Evolutionary conservation across 2,329 filamentous ascomycete genomes (phyloP), one percentile per base, ranked within the genome.

Genomic region (Microdochium trichocladiopsis): DNA sequence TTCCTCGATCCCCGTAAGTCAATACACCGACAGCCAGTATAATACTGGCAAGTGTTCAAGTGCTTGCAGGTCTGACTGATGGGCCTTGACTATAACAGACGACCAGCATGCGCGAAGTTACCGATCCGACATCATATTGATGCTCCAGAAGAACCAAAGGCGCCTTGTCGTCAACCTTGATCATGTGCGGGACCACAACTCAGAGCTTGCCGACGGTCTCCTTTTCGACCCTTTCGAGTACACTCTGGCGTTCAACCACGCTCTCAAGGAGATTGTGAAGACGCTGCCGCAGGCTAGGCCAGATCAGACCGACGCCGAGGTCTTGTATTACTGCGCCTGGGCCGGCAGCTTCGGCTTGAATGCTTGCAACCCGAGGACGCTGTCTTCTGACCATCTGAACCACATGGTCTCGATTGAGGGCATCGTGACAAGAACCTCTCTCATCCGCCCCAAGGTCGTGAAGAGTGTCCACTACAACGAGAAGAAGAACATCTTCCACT

Each of bases 391-490:
- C 41, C 89, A 95, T 63, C 80, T 99, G 52, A 99, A 99, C 70
- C 86, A 89, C 64, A 96, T 99, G 92, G 89, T 99, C 14, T 96
- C 92, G 3, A 79, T 99, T 50, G 94, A 99, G 71, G 94, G 94
- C 48, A 99, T 99, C 62, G 94, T 99, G 43, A 99, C 94, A 33
- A 88, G 94, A 69, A 95, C 90, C 72, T 96, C 92, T 23, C 78
- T 99, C 21, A 95, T 99, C 57, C 83, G 95, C 52, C 94, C 94
- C 11, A 99, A 99, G 72, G 84, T 99, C n/a, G 86, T 97, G 56
- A 95, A 95, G 74, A 97, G 94, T 71, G 92, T 99, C 51, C 94
- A 99, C 69, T 97, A 92, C 72, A 95, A 90, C 63, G 92, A 96
- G 71, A 83, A 74, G 58, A 91, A 90, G 68, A 82, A 90, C 57